Conservation (phyloP, 129 eudicot genomes). For the Sambucus nigra region DNA sequence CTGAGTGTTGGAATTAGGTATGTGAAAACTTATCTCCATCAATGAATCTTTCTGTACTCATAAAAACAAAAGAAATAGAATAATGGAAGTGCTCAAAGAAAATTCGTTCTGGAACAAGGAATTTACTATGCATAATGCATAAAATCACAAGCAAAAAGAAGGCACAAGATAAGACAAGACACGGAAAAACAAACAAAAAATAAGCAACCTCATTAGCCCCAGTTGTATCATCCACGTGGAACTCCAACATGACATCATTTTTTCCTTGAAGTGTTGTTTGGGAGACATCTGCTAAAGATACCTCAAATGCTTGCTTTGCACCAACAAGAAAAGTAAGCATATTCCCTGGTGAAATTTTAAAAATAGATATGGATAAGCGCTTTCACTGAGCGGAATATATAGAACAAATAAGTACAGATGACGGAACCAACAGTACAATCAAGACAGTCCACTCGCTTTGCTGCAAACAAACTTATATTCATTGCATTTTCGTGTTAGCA, state of each 20-base stretch:
- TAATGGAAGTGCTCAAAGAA: neutral
- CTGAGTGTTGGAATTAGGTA: conserved; percentile 88
- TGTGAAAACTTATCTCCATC: conserved; percentile 95
- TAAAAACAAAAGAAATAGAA: conserved; percentile 4
- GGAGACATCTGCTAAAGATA: conserved; percentile 86
- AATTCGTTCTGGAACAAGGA: neutral
- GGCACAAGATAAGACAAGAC: too few species aligned
- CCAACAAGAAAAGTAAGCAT: conserved; percentile 80
- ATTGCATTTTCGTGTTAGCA: neutral
- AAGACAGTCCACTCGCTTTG: conserved; percentile 4
- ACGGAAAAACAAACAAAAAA: neutral
- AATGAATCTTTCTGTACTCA: conserved; percentile 80
- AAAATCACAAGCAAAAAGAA: too few species aligned
- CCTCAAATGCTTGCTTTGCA: conserved; percentile 84
- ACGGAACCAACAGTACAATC: neutral
- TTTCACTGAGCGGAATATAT: neutral
- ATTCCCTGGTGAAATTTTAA: conserved; percentile 40
- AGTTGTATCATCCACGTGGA: conserved; percentile 96
- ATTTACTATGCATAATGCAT: neutral
- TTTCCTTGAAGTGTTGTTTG: conserved; percentile 96
- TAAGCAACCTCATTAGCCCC: conserved; percentile 88
- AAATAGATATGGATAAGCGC: neutral
- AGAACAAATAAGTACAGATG: neutral
- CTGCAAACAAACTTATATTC: neutral
- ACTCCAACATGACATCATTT: conserved; percentile 93